Conservation (phyloP, 1,284 basidiomycete genomes). For the Cronartium ribicola region DNA sequence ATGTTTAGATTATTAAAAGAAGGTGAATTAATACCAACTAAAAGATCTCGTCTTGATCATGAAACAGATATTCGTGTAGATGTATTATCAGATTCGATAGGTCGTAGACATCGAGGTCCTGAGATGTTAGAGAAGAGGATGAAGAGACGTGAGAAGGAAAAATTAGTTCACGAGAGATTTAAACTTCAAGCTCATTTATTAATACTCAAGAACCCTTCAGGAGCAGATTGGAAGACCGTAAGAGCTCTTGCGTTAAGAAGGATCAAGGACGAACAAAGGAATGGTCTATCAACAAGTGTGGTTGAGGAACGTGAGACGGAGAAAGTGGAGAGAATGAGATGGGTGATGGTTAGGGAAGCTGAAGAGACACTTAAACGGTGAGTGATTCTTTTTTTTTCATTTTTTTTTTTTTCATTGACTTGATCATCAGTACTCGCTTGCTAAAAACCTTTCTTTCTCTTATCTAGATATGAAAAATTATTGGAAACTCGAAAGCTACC, state of each 20-base stretch:
- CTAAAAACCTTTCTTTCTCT: not conserved
- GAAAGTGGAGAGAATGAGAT: constrained; percentile 38
- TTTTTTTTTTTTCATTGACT: not conserved
- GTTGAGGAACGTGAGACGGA: constrained; percentile 31
- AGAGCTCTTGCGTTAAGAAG: constrained; percentile 21
- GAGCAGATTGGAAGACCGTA: constrained; percentile 36
- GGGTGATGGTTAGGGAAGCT: constrained; percentile 38
- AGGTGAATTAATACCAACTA: constrained; percentile 10
- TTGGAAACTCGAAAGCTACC: constrained; percentile 28
- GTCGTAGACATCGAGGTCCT: constrained; percentile 45
- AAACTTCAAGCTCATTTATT: constrained; percentile 34
- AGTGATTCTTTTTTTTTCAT: not conserved
- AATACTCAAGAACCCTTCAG: constrained; percentile 19
- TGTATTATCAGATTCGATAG: constrained; percentile 5
- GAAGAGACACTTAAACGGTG: constrained; percentile 40
- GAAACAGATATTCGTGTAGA: not conserved
- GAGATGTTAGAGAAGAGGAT: constrained; percentile 49
- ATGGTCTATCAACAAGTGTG: not conserved
- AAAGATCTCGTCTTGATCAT: not conserved
- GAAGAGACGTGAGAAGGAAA: constrained; percentile 47
- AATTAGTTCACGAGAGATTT: constrained; percentile 47
- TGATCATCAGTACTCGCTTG: not conserved
- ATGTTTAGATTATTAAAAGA: constrained; percentile 22
- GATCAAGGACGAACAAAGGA: constrained; percentile 38
- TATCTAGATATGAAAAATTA: constrained; percentile 29